Evolutionary conservation across 352 stramenopile genomes (phyloP).

Genomic region (Pythium phragmiticola): DNA sequence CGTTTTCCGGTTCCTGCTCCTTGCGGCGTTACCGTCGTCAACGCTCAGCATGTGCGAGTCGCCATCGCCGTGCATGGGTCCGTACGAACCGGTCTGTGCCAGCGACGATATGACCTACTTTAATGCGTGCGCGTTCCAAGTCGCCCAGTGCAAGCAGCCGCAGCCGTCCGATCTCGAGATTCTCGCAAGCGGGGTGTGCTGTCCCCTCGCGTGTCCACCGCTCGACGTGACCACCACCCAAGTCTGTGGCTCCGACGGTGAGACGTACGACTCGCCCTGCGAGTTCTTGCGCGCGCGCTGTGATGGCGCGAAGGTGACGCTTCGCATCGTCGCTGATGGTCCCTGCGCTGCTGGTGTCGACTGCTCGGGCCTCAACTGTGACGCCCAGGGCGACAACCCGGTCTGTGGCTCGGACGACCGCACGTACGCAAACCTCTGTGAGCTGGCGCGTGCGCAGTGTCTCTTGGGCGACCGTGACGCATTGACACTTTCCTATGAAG

Average conservation of each 20-base stretch:
- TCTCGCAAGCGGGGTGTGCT: slow-evolving; percentile 1
- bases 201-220: slow-evolving; percentile 3
- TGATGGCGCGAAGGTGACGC: not conserved
- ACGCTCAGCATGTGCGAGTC: not conserved
- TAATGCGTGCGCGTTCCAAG: slow-evolving; percentile 13
- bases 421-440: slow-evolving; percentile 23
- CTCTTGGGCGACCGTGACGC: not conserved
- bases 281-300: slow-evolving; percentile 1
- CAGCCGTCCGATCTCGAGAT: not conserved
- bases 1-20: too few species aligned
- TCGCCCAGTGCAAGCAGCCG: slow-evolving; percentile 7
- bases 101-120: slow-evolving; percentile 9
- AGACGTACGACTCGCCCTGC: slow-evolving; percentile 3
- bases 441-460: slow-evolving; percentile 2
- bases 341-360: not conserved
- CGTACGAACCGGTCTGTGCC: slow-evolving; percentile 13
- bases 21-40: too few species aligned
- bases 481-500: not conserved
- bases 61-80: not conserved
- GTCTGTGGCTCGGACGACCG: slow-evolving; percentile 21
- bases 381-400: not conserved
- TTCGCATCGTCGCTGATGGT: not conserved
- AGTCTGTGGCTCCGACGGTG: slow-evolving; percentile 7
- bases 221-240: not conserved
- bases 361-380: not conserved